Conservation (phyloP, 31 red algal species). For the Pterothamnion heteromorphum region DNA sequence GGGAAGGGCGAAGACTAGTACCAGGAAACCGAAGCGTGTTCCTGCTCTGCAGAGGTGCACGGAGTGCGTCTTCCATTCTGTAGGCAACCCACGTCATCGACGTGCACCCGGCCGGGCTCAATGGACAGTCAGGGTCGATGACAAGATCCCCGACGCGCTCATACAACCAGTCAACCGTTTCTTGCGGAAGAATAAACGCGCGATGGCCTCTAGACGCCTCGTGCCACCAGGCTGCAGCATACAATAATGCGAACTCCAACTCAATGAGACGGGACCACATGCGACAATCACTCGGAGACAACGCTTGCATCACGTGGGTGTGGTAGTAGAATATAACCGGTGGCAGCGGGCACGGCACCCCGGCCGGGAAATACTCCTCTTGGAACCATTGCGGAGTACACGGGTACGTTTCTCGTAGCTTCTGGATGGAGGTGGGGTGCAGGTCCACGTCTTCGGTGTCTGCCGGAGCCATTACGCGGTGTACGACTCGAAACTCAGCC, state of each 20-base stretch:
- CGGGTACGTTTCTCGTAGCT: not conserved
- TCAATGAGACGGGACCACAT: not conserved
- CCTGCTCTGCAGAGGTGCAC: not conserved
- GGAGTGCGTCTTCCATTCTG: not conserved
- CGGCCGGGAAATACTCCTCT: not conserved
- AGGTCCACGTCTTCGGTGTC: not conserved
- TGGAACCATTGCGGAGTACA: not conserved
- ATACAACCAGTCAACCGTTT: too few relatives aligned
- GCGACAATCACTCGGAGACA: not conserved
- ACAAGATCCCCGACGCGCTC: not conserved
- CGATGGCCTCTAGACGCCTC: too few relatives aligned
- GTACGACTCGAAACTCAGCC: not conserved
- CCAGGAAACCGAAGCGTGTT: not conserved
- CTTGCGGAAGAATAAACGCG: too few relatives aligned
- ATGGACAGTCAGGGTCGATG: not conserved
- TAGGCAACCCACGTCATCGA: too few relatives aligned
- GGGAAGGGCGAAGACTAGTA: not conserved
- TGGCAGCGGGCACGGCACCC: not conserved
- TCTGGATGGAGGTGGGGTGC: not conserved
- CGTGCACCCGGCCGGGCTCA: not conserved
- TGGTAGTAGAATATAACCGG: not conserved
- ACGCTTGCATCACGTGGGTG: not conserved
- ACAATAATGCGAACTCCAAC: not conserved
- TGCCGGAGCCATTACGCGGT: not conserved
- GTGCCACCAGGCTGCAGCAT: too few relatives aligned